phyloP scores from a whole-genome alignment of 2,329 filamentous ascomycete genomes.

The Teratosphaeria nubilosa region DNA sequence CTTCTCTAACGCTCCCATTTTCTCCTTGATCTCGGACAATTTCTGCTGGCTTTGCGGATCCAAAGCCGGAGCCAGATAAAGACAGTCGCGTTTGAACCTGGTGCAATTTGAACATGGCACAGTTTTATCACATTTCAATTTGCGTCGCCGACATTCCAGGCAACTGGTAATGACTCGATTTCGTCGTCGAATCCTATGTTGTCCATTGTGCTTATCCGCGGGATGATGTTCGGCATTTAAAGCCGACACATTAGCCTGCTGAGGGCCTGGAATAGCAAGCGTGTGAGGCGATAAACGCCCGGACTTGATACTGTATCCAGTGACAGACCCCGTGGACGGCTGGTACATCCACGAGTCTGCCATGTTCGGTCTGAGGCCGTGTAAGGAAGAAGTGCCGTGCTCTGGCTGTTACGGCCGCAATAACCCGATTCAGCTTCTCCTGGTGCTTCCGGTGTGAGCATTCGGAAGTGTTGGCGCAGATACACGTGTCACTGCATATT shows the following conservation, averaged over 20 bases:
- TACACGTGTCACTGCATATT: too few species aligned
- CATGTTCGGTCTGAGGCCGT: background rate
- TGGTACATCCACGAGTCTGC: constrained; percentile 11
- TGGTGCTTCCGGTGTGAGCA: too few species aligned
- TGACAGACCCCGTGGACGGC: background rate
- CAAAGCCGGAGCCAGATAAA: constrained; percentile 58
- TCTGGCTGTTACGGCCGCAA: background rate
- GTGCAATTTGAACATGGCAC: constrained; percentile 61
- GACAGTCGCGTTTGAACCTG: constrained; percentile 41
- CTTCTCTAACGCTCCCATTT: constrained; percentile 61
- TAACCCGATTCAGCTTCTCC: background rate
- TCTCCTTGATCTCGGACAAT: constrained; percentile 68
- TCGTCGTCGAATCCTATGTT: constrained; percentile 15
- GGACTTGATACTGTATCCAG: background rate
- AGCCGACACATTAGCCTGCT: constrained; percentile 6
- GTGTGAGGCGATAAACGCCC: background rate
- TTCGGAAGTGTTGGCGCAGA: too few species aligned
- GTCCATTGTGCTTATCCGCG: background rate
- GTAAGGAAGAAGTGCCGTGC: background rate
- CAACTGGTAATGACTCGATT: constrained; percentile 54
- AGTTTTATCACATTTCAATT: constrained; percentile 67
- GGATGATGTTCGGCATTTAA: constrained; percentile 3
- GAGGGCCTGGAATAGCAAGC: background rate
- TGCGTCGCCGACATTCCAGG: constrained; percentile 61
- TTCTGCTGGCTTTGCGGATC: constrained; percentile 60